phyloP scores from a whole-genome alignment of 805 yeast genomes.

The Teunomyces panamensis region DNA sequence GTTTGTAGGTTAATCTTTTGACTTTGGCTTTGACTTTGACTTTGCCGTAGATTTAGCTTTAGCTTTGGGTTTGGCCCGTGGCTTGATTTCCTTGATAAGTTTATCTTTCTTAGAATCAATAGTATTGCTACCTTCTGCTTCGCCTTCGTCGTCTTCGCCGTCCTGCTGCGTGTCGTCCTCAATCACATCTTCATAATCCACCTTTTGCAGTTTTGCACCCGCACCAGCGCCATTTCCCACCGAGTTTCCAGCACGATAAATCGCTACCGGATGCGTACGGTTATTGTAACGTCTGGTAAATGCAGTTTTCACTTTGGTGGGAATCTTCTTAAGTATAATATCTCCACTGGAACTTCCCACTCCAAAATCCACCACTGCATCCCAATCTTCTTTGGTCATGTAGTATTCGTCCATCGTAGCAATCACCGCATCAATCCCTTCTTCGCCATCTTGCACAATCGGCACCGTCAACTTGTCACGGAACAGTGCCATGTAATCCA shows the following conservation, averaged over 20 bases:
- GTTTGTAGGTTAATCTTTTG: background rate
- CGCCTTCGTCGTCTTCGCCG: conserved; percentile 44
- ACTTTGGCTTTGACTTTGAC: background rate
- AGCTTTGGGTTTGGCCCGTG: conserved; percentile 12
- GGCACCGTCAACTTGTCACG: conserved; percentile 59
- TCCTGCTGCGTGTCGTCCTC: conserved; percentile 35
- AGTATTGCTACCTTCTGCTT: conserved; percentile 41
- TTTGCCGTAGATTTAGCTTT: conserved; percentile 12
- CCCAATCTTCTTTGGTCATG: conserved; percentile 91
- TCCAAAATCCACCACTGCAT: conserved; percentile 75
- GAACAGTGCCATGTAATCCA: conserved; percentile 70
- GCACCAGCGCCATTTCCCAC: conserved; percentile 23
- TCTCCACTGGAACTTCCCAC: conserved; percentile 55
- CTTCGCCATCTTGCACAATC: conserved; percentile 51
- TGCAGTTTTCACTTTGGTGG: conserved; percentile 76
- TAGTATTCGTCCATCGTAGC: conserved; percentile 80
- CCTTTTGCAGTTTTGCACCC: conserved; percentile 33
- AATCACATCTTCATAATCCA: conserved; percentile 71
- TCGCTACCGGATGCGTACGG: conserved; percentile 78
- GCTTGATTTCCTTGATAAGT: conserved; percentile 47
- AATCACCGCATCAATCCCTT: conserved; percentile 65
- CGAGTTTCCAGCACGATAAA: conserved; percentile 68
- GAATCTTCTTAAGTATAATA: conserved; percentile 53
- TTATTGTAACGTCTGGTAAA: conserved; percentile 85
- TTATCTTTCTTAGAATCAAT: conserved; percentile 59